Conservation (phyloP, 2,329 filamentous ascomycete species). For the Huntiella bhutanensis region DNA sequence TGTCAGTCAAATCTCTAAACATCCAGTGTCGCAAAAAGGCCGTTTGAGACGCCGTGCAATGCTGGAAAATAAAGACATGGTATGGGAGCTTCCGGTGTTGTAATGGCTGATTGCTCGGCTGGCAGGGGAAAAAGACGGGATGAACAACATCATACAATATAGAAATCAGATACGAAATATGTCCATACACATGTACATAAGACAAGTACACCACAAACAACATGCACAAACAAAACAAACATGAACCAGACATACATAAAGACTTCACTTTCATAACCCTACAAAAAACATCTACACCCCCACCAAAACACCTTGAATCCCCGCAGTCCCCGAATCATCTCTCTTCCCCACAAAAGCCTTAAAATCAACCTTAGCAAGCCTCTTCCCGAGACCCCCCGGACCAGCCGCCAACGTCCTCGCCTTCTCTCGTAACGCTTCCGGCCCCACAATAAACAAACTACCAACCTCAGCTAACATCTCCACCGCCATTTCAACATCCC, state of each 20-base stretch:
- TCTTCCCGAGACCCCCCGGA: conserved; percentile 27
- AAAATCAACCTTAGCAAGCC: conserved; percentile 49
- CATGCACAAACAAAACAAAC: not conserved
- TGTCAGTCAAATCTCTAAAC: too few relatives aligned
- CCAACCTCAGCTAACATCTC: conserved; percentile 87
- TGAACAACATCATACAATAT: too few relatives aligned
- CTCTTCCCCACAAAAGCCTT: conserved; percentile 68
- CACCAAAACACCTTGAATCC: conserved; percentile 66
- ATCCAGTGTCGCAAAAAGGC: too few relatives aligned
- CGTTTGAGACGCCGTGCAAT: too few relatives aligned
- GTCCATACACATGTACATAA: not conserved
- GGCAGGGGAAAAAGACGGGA: too few relatives aligned
- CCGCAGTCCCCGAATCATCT: conserved; percentile 64
- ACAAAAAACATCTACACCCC: conserved; percentile 25
- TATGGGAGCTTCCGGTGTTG: too few relatives aligned
- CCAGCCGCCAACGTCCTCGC: conserved; percentile 36
- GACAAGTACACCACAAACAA: too few relatives aligned
- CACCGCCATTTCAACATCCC: conserved; percentile 48
- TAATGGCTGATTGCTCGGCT: too few relatives aligned
- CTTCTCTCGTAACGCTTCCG: conserved; percentile 56
- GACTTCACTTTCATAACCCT: not conserved
- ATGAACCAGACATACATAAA: not conserved
- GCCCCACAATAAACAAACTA: conserved; percentile 84
- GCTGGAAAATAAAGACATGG: too few relatives aligned
- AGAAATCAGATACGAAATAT: not conserved